Evolutionary conservation across 2,329 filamentous ascomycete species (phyloP).

Genomic region (Trichoderma breve): DNA sequence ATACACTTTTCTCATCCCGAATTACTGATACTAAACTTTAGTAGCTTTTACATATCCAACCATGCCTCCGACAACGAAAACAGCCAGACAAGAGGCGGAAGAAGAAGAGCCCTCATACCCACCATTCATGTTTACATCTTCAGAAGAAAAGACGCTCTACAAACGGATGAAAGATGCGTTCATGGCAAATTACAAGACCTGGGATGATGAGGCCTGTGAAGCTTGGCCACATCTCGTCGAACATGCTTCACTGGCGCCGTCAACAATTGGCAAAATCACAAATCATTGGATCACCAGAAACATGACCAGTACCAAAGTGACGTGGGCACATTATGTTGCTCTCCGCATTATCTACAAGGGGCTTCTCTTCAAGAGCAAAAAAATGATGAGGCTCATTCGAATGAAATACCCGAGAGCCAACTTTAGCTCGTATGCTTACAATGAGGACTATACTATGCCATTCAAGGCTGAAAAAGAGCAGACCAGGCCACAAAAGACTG

Average conservation of each 20-base stretch:
- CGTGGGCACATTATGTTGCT: slow-evolving; percentile 17
- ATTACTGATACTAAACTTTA: not conserved
- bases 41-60: not conserved
- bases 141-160: slow-evolving; percentile 10
- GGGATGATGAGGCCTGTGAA: slow-evolving; percentile 11
- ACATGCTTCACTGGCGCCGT: slow-evolving; percentile 4
- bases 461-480: not conserved
- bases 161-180: not conserved
- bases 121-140: not conserved
- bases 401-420: slow-evolving; percentile 13
- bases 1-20: not conserved
- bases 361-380: slow-evolving; percentile 4
- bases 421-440: not conserved
- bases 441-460: not conserved
- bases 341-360: slow-evolving; percentile 19
- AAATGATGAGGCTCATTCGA: not conserved
- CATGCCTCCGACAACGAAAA: not conserved
- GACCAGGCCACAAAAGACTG: not conserved
- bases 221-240: slow-evolving; percentile 17
- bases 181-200: not conserved
- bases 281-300: slow-evolving; percentile 9
- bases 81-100: not conserved
- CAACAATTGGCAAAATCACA: slow-evolving; percentile 17
- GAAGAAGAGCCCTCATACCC: not conserved
- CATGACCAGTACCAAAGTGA: not conserved